phyloP scores from a whole-genome alignment of 2,329 filamentous ascomycete genomes.

The Ophiocordyceps camponoti-floridani region DNA sequence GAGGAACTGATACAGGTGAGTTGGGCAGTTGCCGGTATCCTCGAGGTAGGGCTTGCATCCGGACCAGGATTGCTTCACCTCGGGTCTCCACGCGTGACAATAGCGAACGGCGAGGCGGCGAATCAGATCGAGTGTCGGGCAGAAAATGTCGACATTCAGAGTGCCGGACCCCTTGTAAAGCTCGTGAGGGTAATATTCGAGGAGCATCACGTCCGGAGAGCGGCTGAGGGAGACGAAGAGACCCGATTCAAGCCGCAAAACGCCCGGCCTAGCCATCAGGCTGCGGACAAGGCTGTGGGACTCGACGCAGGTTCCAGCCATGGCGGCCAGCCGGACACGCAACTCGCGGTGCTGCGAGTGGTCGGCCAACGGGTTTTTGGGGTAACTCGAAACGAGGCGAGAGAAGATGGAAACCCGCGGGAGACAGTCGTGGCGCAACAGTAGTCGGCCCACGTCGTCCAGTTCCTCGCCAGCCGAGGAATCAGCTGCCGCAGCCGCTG shows the following conservation, averaged over 20 bases:
- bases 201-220: conserved; percentile 13
- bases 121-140: conserved; percentile 13
- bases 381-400: not conserved
- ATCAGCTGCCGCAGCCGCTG: not conserved
- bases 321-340: conserved; percentile 9
- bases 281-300: conserved; percentile 7
- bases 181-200: conserved; percentile 16
- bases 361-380: conserved; percentile 7
- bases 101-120: conserved; percentile 23
- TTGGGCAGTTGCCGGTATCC: conserved; percentile 14
- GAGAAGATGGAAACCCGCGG: not conserved
- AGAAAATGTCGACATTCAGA: conserved; percentile 10
- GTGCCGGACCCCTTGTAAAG: conserved; percentile 10
- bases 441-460: not conserved
- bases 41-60: conserved; percentile 15
- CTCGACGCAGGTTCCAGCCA: conserved; percentile 11
- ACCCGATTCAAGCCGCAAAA: conserved; percentile 9
- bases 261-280: conserved; percentile 6
- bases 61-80: conserved; percentile 10
- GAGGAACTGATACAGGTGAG: conserved; percentile 25
- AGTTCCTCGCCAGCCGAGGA: not conserved
- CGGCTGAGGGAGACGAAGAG: conserved; percentile 12
- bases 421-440: not conserved
- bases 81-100: conserved; percentile 21
- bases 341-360: conserved; percentile 14